These are phyloP conservation scores for Neonectria neomacrospora DNA, from an alignment of 2,329 filamentous ascomycete genomes.

Conservation along the genomic window DNA sequence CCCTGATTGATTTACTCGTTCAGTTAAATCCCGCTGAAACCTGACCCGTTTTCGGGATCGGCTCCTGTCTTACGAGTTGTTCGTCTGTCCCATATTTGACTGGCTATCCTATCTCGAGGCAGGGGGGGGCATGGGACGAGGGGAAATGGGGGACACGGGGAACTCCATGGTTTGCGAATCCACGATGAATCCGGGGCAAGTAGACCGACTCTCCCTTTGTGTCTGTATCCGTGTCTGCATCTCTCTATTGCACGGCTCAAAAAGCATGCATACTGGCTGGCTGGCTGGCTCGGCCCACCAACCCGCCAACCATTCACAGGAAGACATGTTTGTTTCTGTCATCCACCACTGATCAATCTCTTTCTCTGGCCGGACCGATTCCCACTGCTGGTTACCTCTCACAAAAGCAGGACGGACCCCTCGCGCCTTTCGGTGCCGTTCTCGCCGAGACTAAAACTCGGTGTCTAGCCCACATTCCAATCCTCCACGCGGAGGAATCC, in stretches of 20 bases:
- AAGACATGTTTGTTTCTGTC: constrained; percentile 12
- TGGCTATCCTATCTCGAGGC: not conserved
- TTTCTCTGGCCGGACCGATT: constrained; percentile 20
- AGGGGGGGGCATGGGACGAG: constrained; percentile 4
- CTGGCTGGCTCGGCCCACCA: not conserved
- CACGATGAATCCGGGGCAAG: constrained; percentile 21
- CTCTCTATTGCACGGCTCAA: not conserved
- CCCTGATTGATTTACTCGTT: not conserved
- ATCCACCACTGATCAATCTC: constrained; percentile 3
- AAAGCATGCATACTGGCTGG: not conserved
- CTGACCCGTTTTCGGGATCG: not conserved
- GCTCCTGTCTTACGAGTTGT: not conserved
- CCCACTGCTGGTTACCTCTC: constrained; percentile 19
- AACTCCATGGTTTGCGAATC: constrained; percentile 1
- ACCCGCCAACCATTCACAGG: not conserved
- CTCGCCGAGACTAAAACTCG: constrained; percentile 17
- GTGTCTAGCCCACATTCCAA: constrained; percentile 8
- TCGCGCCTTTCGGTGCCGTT: constrained; percentile 9
- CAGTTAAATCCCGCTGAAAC: not conserved
- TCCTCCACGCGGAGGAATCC: not conserved
- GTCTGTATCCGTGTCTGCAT: not conserved
- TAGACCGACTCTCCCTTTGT: not conserved
- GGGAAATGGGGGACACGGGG: constrained; percentile 18
- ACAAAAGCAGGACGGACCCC: not conserved
- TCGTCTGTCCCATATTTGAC: not conserved